Conservation (phyloP, 495 filamentous ascomycete genomes). For the Aspergillus hancockii region DNA sequence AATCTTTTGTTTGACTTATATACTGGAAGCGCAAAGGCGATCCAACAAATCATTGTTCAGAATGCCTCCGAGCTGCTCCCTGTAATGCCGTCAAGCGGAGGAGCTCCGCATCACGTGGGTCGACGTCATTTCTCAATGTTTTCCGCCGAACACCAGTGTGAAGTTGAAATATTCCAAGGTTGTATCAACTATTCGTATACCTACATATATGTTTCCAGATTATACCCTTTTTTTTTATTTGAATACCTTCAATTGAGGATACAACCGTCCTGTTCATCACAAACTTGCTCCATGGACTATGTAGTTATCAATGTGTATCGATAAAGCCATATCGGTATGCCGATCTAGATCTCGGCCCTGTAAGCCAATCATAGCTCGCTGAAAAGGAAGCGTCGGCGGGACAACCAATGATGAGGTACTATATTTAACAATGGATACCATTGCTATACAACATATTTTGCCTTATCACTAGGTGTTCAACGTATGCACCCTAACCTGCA, state of each 20-base stretch:
- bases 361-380: conserved; percentile 3
- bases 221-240: not conserved
- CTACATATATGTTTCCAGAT: not conserved
- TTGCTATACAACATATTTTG: not conserved
- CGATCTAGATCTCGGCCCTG: conserved; percentile 3
- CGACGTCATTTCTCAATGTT: conserved; percentile 8
- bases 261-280: not conserved
- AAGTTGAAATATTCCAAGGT: not conserved
- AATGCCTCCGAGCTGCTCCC: not conserved
- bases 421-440: not conserved
- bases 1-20: not conserved
- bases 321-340: conserved; percentile 10
- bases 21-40: not conserved
- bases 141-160: not conserved
- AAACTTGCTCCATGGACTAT: not conserved
- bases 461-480: not conserved
- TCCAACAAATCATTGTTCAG: not conserved
- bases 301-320: conserved; percentile 7
- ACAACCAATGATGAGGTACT: conserved; percentile 7
- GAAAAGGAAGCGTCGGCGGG: not conserved
- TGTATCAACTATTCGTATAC: not conserved
- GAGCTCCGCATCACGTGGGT: conserved; percentile 18
- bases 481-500: too few relatives aligned
- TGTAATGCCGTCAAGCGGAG: conserved; percentile 3
- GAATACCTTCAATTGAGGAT: not conserved